Evolutionary conservation across 257 asterid species (phyloP).

Genomic region (Scutellaria barbata): DNA sequence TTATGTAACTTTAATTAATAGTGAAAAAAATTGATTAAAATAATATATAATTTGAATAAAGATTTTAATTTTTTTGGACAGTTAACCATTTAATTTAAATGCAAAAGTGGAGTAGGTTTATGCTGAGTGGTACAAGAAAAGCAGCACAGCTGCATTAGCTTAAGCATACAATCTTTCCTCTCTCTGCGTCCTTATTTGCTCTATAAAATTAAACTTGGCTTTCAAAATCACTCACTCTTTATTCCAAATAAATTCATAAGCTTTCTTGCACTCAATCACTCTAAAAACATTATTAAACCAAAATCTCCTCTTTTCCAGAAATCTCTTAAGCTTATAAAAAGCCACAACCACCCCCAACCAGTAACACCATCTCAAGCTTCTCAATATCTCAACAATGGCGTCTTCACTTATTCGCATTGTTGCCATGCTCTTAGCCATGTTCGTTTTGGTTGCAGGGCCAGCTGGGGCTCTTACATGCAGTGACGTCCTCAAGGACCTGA

Average conservation of each 20-base stretch:
- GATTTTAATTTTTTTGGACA: too few species aligned
- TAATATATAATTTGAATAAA: too few species aligned
- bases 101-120: constrained; percentile 40
- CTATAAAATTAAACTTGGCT: neutral
- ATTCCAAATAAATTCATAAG: neutral
- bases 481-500: constrained; percentile 51
- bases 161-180: constrained; percentile 22
- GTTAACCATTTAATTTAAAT: neutral
- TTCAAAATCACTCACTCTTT: neutral
- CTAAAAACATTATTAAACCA: neutral
- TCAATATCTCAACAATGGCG: neutral
- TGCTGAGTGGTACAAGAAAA: constrained; percentile 39
- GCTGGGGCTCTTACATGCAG: constrained; percentile 54
- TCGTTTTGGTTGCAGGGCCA: constrained; percentile 28
- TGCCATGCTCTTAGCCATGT: constrained; percentile 22
- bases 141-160: constrained; percentile 37
- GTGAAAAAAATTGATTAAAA: too few species aligned
- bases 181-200: neutral
- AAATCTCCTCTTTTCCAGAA: neutral
- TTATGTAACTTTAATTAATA: too few species aligned
- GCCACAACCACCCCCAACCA: neutral
- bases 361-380: neutral
- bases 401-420: constrained; percentile 11
- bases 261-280: constrained; percentile 49
- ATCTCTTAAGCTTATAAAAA: constrained; percentile 20